These are phyloP conservation scores for Hevea brasiliensis DNA, from an alignment of 345 rosid genomes.

Conservation along the genomic window DNA sequence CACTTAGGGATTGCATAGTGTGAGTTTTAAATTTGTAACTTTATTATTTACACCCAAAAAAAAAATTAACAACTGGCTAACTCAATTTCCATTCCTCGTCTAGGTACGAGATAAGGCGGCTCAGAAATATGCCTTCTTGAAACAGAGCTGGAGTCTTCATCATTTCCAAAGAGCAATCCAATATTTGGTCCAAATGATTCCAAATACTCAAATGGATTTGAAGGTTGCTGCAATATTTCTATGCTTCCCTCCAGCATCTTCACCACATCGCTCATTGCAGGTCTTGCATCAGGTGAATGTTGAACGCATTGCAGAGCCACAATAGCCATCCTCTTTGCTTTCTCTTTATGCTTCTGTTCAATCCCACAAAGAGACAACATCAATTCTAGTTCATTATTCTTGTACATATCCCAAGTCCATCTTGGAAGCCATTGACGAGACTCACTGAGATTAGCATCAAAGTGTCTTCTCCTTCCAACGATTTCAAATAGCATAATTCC, in stretches of 20 bases:
- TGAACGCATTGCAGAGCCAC: conserved; percentile 37
- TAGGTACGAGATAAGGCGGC: not conserved
- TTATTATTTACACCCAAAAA: no score
- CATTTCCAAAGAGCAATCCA: not conserved
- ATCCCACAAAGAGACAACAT: conserved; percentile 9
- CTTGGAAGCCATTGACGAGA: not conserved
- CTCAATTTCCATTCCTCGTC: not conserved
- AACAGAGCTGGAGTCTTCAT: not conserved
- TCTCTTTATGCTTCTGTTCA: conserved; percentile 21
- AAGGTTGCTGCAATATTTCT: conserved; percentile 14
- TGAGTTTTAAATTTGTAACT: no score
- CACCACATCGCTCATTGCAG: no score
- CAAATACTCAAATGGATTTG: conserved; percentile 32
- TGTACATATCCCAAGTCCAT: conserved; percentile 1
- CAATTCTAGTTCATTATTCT: not conserved
- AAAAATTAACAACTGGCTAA: no score
- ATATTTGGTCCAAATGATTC: not conserved
- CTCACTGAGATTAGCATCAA: not conserved
- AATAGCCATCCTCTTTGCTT: conserved; percentile 28
- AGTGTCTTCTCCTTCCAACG: not conserved
- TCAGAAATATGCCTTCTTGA: not conserved
- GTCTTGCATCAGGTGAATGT: conserved; percentile 28
- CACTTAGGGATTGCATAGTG: no score
- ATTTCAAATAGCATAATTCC: conserved; percentile 28
- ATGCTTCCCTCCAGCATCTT: conserved; percentile 32